These are phyloP conservation scores for Aristolochia fimbriata DNA, from an alignment of 164 flowering plant species.

Conservation along the genomic window DNA sequence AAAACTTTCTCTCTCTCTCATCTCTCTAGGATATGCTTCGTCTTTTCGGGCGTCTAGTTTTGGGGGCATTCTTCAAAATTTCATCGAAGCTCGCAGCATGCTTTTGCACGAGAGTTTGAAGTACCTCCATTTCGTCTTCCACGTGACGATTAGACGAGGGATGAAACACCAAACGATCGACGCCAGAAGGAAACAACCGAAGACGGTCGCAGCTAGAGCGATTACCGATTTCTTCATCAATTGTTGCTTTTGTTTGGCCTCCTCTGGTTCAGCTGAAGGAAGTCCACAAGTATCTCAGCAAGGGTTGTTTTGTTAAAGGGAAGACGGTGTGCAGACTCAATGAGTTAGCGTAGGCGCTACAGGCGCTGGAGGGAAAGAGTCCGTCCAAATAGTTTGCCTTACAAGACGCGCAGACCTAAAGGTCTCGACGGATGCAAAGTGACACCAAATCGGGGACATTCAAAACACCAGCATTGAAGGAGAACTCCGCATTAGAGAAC, in stretches of 20 bases:
- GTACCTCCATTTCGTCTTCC: constrained; percentile 25
- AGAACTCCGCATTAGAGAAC: constrained; percentile 42
- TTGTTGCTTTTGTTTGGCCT: constrained; percentile 18
- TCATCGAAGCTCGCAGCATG: too few species aligned
- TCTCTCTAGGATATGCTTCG: too few species aligned
- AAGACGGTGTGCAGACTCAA: constrained; percentile 78
- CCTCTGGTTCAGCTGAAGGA: constrained; percentile 16
- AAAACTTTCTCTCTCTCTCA: too few species aligned
- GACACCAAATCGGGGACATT: constrained; percentile 63
- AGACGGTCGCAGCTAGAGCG: constrained; percentile 37
- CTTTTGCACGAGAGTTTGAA: too few species aligned
- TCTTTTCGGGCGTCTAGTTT: too few species aligned
- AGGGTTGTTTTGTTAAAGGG: constrained; percentile 85
- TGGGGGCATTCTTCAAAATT: too few species aligned
- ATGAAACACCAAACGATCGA: constrained; percentile 42
- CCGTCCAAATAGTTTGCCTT: constrained; percentile 59
- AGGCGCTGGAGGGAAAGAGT: constrained; percentile 60
- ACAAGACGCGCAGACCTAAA: constrained; percentile 69
- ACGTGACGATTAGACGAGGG: constrained; percentile 23
- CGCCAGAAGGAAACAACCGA: constrained; percentile 31
- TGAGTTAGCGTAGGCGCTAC: constrained; percentile 49
- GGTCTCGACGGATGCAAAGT: constrained; percentile 50
- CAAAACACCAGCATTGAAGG: constrained; percentile 70
- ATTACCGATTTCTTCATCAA: constrained; percentile 22
- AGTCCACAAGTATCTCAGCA: constrained; percentile 56